phyloP scores from a whole-genome alignment of 1,284 basidiomycete genomes.

The Cutaneotrichosporon cavernicola region DNA sequence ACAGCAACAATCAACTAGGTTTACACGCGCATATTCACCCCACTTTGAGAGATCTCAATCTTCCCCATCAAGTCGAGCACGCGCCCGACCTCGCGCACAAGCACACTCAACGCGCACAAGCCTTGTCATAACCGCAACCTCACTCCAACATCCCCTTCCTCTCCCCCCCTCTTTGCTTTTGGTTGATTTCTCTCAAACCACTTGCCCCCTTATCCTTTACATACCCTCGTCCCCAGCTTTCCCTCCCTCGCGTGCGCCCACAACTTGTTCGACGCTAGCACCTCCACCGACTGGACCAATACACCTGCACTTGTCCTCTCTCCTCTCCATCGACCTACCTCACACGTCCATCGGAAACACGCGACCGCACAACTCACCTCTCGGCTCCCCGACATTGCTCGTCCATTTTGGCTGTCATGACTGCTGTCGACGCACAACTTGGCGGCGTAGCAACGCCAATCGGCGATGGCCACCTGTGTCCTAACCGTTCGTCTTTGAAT shows the following conservation, averaged over 20 bases:
- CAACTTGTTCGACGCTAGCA: not conserved
- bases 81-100: not conserved
- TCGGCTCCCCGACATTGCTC: not conserved
- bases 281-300: not conserved
- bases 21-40: not conserved
- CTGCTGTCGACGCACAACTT: constrained; percentile 16
- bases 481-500: not conserved
- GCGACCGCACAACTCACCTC: not conserved
- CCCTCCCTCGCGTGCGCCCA: not conserved
- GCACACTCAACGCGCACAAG: not conserved
- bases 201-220: not conserved
- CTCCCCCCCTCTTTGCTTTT: not conserved
- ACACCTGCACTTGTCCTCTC: not conserved
- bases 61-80: constrained; percentile 1
- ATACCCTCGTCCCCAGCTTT: not conserved
- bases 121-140: not conserved
- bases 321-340: not conserved
- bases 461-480: not conserved
- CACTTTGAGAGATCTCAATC: not conserved
- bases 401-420: constrained; percentile 12
- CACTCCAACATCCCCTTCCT: not conserved
- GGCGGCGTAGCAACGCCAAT: not conserved
- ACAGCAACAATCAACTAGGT: not conserved
- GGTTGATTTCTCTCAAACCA: not conserved
- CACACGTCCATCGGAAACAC: not conserved